These are phyloP conservation scores for Hypoxylon lienhwacheense DNA, from an alignment of 495 filamentous ascomycete genomes.

Conservation along the genomic window DNA sequence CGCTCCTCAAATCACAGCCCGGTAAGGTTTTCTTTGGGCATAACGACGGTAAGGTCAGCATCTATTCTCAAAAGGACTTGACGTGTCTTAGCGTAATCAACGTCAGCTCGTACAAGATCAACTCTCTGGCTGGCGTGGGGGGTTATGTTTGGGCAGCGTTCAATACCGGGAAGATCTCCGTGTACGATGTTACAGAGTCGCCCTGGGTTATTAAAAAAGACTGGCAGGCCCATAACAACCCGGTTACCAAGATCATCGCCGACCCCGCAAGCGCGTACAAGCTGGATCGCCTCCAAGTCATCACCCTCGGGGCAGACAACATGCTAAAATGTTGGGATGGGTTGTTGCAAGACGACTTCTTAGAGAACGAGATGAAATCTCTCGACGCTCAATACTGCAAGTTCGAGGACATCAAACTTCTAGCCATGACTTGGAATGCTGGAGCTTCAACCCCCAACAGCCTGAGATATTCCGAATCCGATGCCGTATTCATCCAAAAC, in stretches of 20 bases:
- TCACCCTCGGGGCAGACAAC: slow-evolving; percentile 88
- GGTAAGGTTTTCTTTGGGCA: slow-evolving; percentile 90
- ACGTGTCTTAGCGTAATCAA: slow-evolving; percentile 74
- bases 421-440: slow-evolving; percentile 94
- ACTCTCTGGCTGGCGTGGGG: slow-evolving; percentile 79
- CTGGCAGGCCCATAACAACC: slow-evolving; percentile 86
- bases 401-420: slow-evolving; percentile 75
- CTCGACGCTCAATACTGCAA: slow-evolving; percentile 79
- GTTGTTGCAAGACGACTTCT: slow-evolving; percentile 88
- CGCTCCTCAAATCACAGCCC: slow-evolving; percentile 70
- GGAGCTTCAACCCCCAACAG: slow-evolving; percentile 86
- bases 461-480: slow-evolving; percentile 66
- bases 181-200: slow-evolving; percentile 79
- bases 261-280: slow-evolving; percentile 86
- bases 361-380: slow-evolving; percentile 83
- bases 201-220: slow-evolving; percentile 93
- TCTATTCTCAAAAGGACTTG: slow-evolving; percentile 78
- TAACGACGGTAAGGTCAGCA: slow-evolving; percentile 87
- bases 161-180: slow-evolving; percentile 92
- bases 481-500: slow-evolving; percentile 74
- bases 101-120: slow-evolving; percentile 94
- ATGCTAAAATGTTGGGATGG: slow-evolving; percentile 89
- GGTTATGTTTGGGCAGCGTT: slow-evolving; percentile 90
- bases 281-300: slow-evolving; percentile 79
- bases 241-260: slow-evolving; percentile 72